phyloP scores from a whole-genome alignment of 1,284 basidiomycete species.

The Volvariella volvacea region DNA sequence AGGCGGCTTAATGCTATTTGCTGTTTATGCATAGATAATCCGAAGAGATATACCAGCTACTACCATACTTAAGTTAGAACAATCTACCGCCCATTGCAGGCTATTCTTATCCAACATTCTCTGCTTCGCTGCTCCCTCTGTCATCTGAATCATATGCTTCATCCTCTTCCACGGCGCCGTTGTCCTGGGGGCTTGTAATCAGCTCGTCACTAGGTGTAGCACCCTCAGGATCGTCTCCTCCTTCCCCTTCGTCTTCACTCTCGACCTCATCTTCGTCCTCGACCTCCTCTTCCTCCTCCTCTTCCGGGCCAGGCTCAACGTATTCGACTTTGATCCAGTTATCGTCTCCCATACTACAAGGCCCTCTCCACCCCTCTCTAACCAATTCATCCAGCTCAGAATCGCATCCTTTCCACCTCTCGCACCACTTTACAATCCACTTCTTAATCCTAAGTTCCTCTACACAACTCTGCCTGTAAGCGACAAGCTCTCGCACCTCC shows the following conservation, averaged over 20 bases:
- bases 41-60: too few relatives aligned
- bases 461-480: slow-evolving; percentile 1
- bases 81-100: too few relatives aligned
- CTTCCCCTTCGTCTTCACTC: slow-evolving; percentile 1
- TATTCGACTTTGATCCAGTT: slow-evolving; percentile 18
- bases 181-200: too few relatives aligned
- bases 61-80: too few relatives aligned
- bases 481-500: slow-evolving; percentile 8
- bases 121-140: too few relatives aligned
- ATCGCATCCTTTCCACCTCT: slow-evolving; percentile 22
- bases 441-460: slow-evolving; percentile 11
- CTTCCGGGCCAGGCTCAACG: slow-evolving; percentile 19
- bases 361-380: slow-evolving; percentile 20
- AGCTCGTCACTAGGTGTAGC: too few relatives aligned
- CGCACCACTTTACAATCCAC: slow-evolving; percentile 27
- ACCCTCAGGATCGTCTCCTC: too few relatives aligned
- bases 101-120: too few relatives aligned
- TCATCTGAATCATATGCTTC: too few relatives aligned
- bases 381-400: slow-evolving; percentile 26
- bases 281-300: slow-evolving; percentile 20
- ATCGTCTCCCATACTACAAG: slow-evolving; percentile 4
- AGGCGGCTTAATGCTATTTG: too few relatives aligned
- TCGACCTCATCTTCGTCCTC: slow-evolving; percentile 13
- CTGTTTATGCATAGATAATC: too few relatives aligned
- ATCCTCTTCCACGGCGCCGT: too few relatives aligned